Conservation (phyloP, 2,329 filamentous ascomycete species). For the Pseudopyricularia cyperi region DNA sequence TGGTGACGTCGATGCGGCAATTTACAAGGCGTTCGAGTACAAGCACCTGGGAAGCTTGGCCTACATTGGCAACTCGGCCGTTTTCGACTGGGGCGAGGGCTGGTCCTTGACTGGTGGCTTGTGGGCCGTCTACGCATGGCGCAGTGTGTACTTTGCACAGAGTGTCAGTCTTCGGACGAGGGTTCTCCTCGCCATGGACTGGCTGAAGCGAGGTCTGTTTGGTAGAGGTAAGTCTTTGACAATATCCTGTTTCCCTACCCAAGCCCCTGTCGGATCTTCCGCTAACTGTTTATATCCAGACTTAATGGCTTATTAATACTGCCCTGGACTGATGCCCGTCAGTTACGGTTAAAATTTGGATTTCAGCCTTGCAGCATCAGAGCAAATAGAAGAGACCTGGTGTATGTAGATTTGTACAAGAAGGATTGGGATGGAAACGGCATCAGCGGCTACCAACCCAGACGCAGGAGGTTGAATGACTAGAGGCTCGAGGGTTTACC, state of each 20-base stretch:
- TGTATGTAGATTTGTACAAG: no score
- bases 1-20: slow-evolving; percentile 80
- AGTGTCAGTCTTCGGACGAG: slow-evolving; percentile 88
- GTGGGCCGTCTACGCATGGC: slow-evolving; percentile 90
- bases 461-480: no score
- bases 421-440: no score
- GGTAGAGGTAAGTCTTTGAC: slow-evolving; percentile 62
- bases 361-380: not conserved
- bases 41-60: slow-evolving; percentile 82
- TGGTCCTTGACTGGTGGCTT: slow-evolving; percentile 71
- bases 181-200: slow-evolving; percentile 89
- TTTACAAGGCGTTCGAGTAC: slow-evolving; percentile 93
- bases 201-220: slow-evolving; percentile 92
- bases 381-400: no score
- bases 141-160: slow-evolving; percentile 93
- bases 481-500: no score
- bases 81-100: slow-evolving; percentile 78
- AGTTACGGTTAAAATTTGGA: not conserved
- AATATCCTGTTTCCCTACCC: not conserved
- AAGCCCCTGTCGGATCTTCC: not conserved
- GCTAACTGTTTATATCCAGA: slow-evolving; percentile 11
- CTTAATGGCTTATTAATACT: slow-evolving; percentile 19
- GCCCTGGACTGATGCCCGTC: not conserved
- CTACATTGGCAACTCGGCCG: slow-evolving; percentile 90
- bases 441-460: no score